phyloP scores from a whole-genome alignment of 768 basidiomycete species.

The Hypholoma sublateritium region DNA sequence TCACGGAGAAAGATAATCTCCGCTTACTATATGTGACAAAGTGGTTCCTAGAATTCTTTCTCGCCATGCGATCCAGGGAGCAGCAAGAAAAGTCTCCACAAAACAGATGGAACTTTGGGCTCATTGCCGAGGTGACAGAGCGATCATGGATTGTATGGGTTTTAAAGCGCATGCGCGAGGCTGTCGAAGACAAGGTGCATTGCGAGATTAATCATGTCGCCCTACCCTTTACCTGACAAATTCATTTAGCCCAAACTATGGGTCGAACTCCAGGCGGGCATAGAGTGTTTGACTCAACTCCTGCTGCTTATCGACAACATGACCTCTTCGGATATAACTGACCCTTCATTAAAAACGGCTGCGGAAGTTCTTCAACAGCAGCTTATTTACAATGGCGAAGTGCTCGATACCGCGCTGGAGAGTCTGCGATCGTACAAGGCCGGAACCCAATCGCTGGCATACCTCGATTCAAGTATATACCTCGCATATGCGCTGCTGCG shows the following conservation, averaged over 20 bases:
- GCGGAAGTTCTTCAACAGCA: slow-evolving; percentile 85
- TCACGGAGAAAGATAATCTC: slow-evolving; percentile 93
- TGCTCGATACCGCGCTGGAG: slow-evolving; percentile 84
- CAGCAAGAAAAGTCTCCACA: slow-evolving; percentile 24
- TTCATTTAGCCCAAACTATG: slow-evolving; percentile 81
- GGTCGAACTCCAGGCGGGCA: slow-evolving; percentile 92
- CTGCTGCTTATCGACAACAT: slow-evolving; percentile 87
- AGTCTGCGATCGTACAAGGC: slow-evolving; percentile 77
- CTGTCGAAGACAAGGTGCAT: slow-evolving; percentile 90
- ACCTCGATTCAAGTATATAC: slow-evolving; percentile 84
- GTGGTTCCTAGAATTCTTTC: slow-evolving; percentile 93
- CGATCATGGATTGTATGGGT: slow-evolving; percentile 90
- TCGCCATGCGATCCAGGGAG: slow-evolving; percentile 48
- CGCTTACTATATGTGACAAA: slow-evolving; percentile 84
- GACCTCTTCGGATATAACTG: slow-evolving; percentile 50
- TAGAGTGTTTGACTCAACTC: slow-evolving; percentile 92
- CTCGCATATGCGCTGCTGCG: slow-evolving; percentile 82
- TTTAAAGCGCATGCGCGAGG: slow-evolving; percentile 81
- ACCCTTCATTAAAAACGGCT: slow-evolving; percentile 60
- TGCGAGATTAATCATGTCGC: slow-evolving; percentile 15
- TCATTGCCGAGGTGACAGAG: slow-evolving; percentile 85
- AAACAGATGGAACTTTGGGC: slow-evolving; percentile 61
- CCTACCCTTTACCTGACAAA: slow-evolving; percentile 9
- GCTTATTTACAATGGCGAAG: slow-evolving; percentile 93
- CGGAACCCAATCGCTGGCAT: slow-evolving; percentile 75